Percentiles rank a stretch among this genome's conserved stretches.
Evolutionary conservation across 2,329 filamentous ascomycete species (phyloP).

Genomic region (Aspergillus costaricaensis): DNA sequence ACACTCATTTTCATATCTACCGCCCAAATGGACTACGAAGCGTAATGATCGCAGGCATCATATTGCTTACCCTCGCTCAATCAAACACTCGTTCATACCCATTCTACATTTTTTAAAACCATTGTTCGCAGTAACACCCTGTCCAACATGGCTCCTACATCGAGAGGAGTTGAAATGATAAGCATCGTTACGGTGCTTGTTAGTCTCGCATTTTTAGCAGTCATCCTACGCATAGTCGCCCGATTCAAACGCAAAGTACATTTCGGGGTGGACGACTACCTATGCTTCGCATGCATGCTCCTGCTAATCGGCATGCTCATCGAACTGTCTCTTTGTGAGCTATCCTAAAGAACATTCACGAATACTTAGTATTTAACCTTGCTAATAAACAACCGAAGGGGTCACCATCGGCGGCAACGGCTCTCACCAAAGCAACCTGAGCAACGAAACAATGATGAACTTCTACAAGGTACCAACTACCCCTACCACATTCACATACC

Average conservation of each 20-base stretch:
- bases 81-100: neutral
- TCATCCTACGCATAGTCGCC: conserved; percentile 30
- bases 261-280: conserved; percentile 36
- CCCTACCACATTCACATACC: neutral
- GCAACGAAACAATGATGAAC: conserved; percentile 27
- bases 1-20: neutral
- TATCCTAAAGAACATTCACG: no score
- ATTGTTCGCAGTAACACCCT: neutral
- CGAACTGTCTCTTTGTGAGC: conserved; percentile 34
- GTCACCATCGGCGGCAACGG: conserved; percentile 37
- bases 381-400: conserved; percentile 27
- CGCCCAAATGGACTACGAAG: neutral
- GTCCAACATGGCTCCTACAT: conserved; percentile 28
- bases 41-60: neutral
- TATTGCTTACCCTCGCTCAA: neutral
- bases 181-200: conserved; percentile 35
- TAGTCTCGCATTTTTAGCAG: conserved; percentile 27
- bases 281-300: conserved; percentile 29
- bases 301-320: conserved; percentile 34
- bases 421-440: conserved; percentile 24
- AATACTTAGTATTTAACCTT: neutral
- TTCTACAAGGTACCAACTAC: conserved; percentile 30
- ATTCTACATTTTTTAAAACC: neutral
- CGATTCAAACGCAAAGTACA: conserved; percentile 31
- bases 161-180: conserved; percentile 32